A percentile compares a stretch with the other conserved stretches of the same genome.
phyloP scores from a whole-genome alignment of 176 grass and related monocot species.

The Chloris gayana region DNA sequence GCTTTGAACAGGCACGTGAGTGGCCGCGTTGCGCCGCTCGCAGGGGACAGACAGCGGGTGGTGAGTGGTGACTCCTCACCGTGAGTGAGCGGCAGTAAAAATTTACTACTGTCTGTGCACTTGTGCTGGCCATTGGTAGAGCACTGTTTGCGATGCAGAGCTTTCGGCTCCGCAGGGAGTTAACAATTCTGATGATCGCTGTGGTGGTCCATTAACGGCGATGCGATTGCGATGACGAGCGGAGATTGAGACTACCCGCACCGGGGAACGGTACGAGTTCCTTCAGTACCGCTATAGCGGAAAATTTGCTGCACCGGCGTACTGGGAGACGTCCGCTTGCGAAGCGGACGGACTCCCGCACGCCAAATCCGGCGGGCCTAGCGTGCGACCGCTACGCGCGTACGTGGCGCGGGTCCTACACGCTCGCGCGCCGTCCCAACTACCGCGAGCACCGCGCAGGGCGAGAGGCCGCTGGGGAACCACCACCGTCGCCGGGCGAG shows the following conservation, averaged over 20 bases:
- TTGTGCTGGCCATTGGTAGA: neutral
- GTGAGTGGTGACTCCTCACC: neutral
- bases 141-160: neutral
- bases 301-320: too few species aligned
- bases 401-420: too few species aligned
- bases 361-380: too few species aligned
- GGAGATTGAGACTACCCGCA: neutral
- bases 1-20: constrained; percentile 13
- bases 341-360: too few species aligned
- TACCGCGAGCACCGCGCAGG: too few species aligned
- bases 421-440: too few species aligned
- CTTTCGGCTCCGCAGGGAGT: neutral
- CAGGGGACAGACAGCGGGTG: constrained; percentile 37
- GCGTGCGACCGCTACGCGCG: too few species aligned
- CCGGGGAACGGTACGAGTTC: too few species aligned
- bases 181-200: neutral
- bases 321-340: too few species aligned
- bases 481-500: too few species aligned
- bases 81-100: neutral
- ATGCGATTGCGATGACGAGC: neutral
- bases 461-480: too few species aligned
- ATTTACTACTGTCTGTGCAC: neutral
- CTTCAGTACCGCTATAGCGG: too few species aligned
- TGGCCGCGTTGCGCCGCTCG: constrained; percentile 10
- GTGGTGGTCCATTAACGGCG: neutral